Conservation (phyloP, 345 rosid species). For the Eutrema japonicum region DNA sequence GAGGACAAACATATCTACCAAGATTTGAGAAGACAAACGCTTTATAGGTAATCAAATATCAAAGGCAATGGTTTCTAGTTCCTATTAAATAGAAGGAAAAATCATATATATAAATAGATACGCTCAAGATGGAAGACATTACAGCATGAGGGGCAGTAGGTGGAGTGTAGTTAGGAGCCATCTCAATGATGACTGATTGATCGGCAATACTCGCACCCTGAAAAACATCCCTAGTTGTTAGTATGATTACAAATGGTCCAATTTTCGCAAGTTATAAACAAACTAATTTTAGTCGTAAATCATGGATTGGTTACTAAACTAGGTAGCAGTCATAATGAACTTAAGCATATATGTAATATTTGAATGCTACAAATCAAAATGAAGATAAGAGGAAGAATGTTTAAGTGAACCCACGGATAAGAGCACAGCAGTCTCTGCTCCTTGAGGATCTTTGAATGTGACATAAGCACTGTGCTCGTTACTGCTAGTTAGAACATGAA, state of each 20-base stretch:
- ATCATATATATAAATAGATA: background rate
- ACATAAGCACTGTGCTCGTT: slow-evolving; percentile 68
- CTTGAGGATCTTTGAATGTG: slow-evolving; percentile 81
- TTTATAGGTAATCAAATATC: background rate
- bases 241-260: slow-evolving; percentile 18
- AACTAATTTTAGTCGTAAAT: background rate
- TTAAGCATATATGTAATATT: background rate
- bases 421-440: slow-evolving; percentile 87
- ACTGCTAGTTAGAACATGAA: slow-evolving; percentile 32
- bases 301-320: slow-evolving; percentile 15
- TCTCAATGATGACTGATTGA: slow-evolving; percentile 63
- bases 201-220: slow-evolving; percentile 92
- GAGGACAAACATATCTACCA: slow-evolving; percentile 7
- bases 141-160: slow-evolving; percentile 55
- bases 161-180: slow-evolving; percentile 71
- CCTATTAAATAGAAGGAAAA: background rate
- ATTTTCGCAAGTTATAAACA: background rate
- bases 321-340: background rate
- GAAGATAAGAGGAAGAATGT: background rate
- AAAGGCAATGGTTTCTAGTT: background rate
- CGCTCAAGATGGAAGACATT: slow-evolving; percentile 41
- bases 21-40: background rate
- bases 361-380: slow-evolving; percentile 14
- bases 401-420: slow-evolving; percentile 60
- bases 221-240: slow-evolving; percentile 17